phyloP scores from a whole-genome alignment of 1,284 basidiomycete species.

The Heterobasidion irregulare region DNA sequence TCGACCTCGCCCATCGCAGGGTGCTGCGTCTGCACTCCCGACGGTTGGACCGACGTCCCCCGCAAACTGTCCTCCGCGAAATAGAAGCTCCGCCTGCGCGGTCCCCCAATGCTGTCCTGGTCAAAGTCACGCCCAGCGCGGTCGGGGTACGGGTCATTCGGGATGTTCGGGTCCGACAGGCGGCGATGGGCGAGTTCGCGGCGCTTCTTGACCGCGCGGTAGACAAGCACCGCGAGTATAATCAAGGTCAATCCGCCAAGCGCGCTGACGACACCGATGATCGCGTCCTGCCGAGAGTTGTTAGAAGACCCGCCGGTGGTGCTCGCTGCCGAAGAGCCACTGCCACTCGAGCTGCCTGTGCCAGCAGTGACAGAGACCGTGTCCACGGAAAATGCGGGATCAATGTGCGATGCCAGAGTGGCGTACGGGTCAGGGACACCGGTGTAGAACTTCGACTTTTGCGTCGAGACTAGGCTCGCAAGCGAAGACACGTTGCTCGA shows the following conservation, averaged over 20 bases:
- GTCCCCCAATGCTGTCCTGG: conserved; percentile 62
- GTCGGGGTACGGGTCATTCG: conserved; percentile 11
- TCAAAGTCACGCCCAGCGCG: conserved; percentile 49
- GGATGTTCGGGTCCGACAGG: conserved; percentile 38
- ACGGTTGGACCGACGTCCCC: conserved; percentile 21
- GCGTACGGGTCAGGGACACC: conserved; percentile 25
- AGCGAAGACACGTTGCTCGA: conserved; percentile 36
- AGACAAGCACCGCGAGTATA: conserved; percentile 56
- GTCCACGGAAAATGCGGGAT: conserved; percentile 46
- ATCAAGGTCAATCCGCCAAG: conserved; percentile 64
- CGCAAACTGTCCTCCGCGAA: conserved; percentile 74
- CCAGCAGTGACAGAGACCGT: conserved; percentile 37
- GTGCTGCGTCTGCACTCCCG: not conserved
- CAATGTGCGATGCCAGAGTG: conserved; percentile 51
- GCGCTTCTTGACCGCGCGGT: conserved; percentile 50
- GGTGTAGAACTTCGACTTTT: conserved; percentile 54
- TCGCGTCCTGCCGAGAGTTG: conserved; percentile 57
- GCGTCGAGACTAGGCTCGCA: conserved; percentile 44
- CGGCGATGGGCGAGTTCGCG: conserved; percentile 55
- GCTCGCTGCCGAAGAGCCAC: conserved; percentile 4
- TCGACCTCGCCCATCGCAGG: conserved; percentile 7
- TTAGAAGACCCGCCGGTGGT: not conserved
- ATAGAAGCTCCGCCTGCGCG: conserved; percentile 70
- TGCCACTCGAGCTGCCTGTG: conserved; percentile 16
- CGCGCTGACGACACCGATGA: conserved; percentile 73